These are phyloP conservation scores for Trichophyton schoenleinii DNA, from an alignment of 2,329 filamentous ascomycete genomes.

Conservation along the genomic window DNA sequence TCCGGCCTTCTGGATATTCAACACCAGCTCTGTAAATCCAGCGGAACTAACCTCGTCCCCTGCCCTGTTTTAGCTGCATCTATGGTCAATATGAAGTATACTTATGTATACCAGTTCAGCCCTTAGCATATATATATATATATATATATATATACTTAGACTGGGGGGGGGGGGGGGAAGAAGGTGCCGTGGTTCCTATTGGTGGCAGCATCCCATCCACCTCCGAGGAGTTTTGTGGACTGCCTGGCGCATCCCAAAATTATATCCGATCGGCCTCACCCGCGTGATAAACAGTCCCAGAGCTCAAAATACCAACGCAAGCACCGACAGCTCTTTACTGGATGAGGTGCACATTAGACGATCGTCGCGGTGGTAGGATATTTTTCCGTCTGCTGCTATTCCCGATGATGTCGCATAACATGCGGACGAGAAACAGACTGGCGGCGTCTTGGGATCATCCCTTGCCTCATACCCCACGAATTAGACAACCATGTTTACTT, in stretches of 20 bases:
- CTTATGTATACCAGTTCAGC: not conserved
- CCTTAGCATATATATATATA: not conserved
- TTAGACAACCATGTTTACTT: not conserved
- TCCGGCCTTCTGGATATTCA: not conserved
- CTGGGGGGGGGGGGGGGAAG: not conserved
- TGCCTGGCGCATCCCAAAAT: not conserved
- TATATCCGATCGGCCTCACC: not conserved
- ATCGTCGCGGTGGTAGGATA: not conserved
- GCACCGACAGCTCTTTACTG: not conserved
- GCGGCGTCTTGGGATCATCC: not conserved
- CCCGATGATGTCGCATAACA: not conserved
- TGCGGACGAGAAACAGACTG: not conserved
- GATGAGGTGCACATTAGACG: not conserved
- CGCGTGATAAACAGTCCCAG: not conserved
- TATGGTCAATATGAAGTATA: not conserved
- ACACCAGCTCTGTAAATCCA: not conserved
- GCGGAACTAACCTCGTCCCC: not conserved
- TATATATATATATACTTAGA: not conserved
- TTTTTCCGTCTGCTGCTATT: not conserved
- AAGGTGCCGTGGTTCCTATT: slow-evolving; percentile 1
- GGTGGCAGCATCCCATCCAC: not conserved
- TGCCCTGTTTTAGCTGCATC: not conserved
- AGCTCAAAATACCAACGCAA: not conserved
- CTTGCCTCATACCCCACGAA: not conserved
- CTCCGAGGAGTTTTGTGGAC: not conserved